Conservation (phyloP, 768 basidiomycete genomes). For the Plicaturopsis crispa region DNA sequence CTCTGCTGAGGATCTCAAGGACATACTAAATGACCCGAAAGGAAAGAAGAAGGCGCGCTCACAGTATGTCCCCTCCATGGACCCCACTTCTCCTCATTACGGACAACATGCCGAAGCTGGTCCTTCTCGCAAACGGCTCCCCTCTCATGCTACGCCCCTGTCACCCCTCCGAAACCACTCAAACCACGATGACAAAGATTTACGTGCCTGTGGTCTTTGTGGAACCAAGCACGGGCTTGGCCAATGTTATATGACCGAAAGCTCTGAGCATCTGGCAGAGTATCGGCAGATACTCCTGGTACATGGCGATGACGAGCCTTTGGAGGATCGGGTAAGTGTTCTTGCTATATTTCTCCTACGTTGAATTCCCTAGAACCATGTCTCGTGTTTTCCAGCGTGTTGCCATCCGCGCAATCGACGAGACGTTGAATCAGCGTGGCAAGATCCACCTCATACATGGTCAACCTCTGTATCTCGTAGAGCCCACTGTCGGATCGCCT, state of each 20-base stretch:
- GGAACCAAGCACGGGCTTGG: slow-evolving; percentile 40
- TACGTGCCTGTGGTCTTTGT: slow-evolving; percentile 76
- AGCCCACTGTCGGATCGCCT: slow-evolving; percentile 10
- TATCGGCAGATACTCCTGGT: slow-evolving; percentile 61
- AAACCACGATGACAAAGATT: slow-evolving; percentile 8
- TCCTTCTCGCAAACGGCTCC: too few species aligned
- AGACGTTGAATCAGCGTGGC: slow-evolving; percentile 48
- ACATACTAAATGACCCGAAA: too few species aligned
- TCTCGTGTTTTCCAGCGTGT: slow-evolving; percentile 33
- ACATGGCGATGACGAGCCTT: slow-evolving; percentile 58
- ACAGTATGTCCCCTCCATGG: too few species aligned
- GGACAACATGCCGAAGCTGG: too few species aligned
- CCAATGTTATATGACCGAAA: slow-evolving; percentile 58
- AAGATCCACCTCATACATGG: slow-evolving; percentile 48
- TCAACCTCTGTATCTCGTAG: slow-evolving; percentile 56
- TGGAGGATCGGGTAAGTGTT: slow-evolving; percentile 50
- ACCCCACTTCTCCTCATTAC: too few species aligned
- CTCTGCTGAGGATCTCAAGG: too few species aligned
- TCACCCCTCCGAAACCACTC: neutral
- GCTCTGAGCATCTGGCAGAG: slow-evolving; percentile 58
- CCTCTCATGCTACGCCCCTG: neutral
- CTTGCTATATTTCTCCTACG: slow-evolving; percentile 1
- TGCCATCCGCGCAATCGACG: slow-evolving; percentile 67
- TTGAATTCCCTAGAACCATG: slow-evolving; percentile 7
- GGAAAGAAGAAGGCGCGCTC: too few species aligned